Base-by-base conservation (phyloP, 83 land plant species). In the Diphasiastrum complanatum region DNA sequence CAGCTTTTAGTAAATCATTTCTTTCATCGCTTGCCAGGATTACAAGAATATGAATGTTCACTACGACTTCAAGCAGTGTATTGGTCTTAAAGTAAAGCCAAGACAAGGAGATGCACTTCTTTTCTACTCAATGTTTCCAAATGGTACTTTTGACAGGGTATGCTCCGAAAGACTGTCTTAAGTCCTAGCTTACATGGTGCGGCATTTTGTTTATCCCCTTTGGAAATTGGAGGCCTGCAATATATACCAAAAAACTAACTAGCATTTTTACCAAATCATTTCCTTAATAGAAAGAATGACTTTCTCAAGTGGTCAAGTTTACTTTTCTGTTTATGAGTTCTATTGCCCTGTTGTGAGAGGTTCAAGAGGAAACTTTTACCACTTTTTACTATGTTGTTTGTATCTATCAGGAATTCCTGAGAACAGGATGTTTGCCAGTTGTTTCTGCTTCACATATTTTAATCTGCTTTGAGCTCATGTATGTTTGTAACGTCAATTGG, bases 51-150 rank as follows among this genome's bases (percentile, higher is more conserved):
- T 83, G 84, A 68, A 82, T 56, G 50, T 33, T 22, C 61, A 47
- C 27, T 93, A 89, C 60, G 83, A 93, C 53, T 89, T 75, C 73
- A 64, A 74, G 38, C 45, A 79, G 20, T 93, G 98, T 56, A 64
- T 89, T 55, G 98, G 98, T 18, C 68, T 93, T 71, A 93, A 83
- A 64, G 96, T 93, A 65, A 93, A 85, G 68, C 98, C 98, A 38
- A 78, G 75, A 12, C 79, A 64, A 72, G 98, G 98, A 16, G 98
- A 93, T 73, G 98, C 86, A 50, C 84, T 93, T 35, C 78, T 93
- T n/a, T 93, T 93, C 60, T 93, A 93, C 64, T 93, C 98, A 4
- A 30, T 83, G 54, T 72, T 75, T 46, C 75, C 76, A 36, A 93
- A 93, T 76, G 89, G 92, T 37, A 89, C 98, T 43, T 89, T 93